Base-by-base conservation (phyloP, 2,329 filamentous ascomycete genomes). In the Fusarium agapanthi region DNA sequence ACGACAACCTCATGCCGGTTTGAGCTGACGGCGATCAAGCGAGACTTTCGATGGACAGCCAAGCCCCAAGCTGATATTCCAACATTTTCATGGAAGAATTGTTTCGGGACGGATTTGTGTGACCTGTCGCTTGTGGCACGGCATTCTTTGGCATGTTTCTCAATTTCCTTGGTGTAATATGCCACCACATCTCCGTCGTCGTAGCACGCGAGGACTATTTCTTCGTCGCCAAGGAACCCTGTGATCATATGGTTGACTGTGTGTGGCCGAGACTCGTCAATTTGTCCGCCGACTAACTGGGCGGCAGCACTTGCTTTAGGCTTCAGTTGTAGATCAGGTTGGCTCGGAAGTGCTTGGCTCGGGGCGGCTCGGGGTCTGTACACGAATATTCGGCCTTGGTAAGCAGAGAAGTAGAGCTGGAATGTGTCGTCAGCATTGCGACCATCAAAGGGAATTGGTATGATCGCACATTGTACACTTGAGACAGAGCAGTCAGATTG, bases 41-140 rank as follows among this genome's bases (percentile, higher is more conserved):
- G 90, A n/a, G 93, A 94, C 70, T 91, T 84, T 69, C 89, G 87
- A 80, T 98, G 95, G 16, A 97, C 87, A 13, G 94, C 92, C 53
- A 97, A 82, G 0, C 95, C 96, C 96, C 96, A 99, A 6, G 95
- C 95, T 67, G 93, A 95, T 30, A 83, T 84, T 3, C 89, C 89
- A 6, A 97, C 94, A 78, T 93, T 95, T 41, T 92, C 88, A 65
- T 90, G 89, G 64, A 97, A 93, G 77, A 97, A 93, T 0, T 84
- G 84, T 61, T 73, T 76, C 66, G 84, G 73, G 9, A 37, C 34
- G 48, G 44, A 57, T 63, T 34, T 54, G 30, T 63, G 63, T 18
- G 44, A 58, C 47, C 50, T 18, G 43, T 51, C 57, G n/a, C 68
- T 16, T 18, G 48, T 56, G 38, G 64, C 47, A 47, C 64, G 50